Base-by-base conservation (phyloP, 768 basidiomycete genomes). In the Trametopsis cervina region DNA sequence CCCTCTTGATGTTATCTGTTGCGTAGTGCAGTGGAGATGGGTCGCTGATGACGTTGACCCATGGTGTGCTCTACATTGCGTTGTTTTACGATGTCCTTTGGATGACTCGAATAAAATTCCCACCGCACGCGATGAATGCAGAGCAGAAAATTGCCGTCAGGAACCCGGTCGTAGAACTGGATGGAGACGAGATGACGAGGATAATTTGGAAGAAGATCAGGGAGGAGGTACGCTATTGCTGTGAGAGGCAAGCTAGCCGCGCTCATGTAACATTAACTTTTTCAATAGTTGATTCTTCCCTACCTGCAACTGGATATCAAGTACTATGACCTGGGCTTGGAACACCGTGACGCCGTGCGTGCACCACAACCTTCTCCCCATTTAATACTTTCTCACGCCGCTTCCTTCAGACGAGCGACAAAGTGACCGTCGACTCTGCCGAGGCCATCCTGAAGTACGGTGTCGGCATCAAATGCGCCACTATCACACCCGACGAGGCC, bases 191-290 rank as follows among this genome's bases (percentile, higher is more conserved):
- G 71, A 98, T 98, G 95, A 99, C 95, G 26, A 76, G 95, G 57
- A 96, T 99, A 61, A 99, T 98, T 65, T 97, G 90, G 92, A 93
- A 92, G 80, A 92, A 92, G 75, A 93, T 94, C 61, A 76, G 89
- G 49, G 88, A 96, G 60, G 91, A 96, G 80, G 92, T 91, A 48
- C 51, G 78, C 68, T 21, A 24, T 26, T 4, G 25, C 27, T 33
- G 41, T 38, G 3, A 35, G 4, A 42, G n/a, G 7, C 9, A 33
- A 15, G 4, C 11, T 40, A 13, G 23, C 38, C 12, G 25, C 38
- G 17, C 21, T 26, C 13, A 15, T 7, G 20, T 40, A 40, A 44
- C 25, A 10, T 5, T 27, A 12, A 41, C 35, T 44, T 39, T 47
- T 36, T 22, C 26, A n/a, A 15, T 56, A 95, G 90, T 84, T 99